Percentiles rank a stretch among this genome's conserved stretches.
phyloP scores from a whole-genome alignment of 148 eudicot genomes.

The Oxyria digyna region DNA sequence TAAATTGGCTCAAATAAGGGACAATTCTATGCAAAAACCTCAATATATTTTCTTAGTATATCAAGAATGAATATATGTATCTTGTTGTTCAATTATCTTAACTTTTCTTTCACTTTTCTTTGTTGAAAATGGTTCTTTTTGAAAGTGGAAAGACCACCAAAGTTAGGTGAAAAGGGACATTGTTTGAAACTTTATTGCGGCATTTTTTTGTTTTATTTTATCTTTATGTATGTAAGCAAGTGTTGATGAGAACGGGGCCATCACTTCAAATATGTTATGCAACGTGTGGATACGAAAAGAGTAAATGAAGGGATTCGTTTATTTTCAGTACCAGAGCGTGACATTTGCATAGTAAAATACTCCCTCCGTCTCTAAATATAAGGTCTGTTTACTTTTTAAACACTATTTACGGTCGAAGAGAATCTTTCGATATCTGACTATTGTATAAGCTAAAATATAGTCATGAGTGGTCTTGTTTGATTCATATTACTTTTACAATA shows the following conservation, averaged over 20 bases:
- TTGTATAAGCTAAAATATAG: too few species aligned
- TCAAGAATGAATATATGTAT: too few species aligned
- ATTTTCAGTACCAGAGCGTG: not conserved
- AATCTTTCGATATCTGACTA: too few species aligned
- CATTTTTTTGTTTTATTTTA: not conserved
- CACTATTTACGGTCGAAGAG: too few species aligned
- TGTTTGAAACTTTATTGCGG: not conserved
- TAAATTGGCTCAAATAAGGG: too few species aligned
- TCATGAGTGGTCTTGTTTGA: too few species aligned
- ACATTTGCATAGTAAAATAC: too few species aligned
- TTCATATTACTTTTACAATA: too few species aligned
- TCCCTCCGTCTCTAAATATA: too few species aligned
- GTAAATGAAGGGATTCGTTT: not conserved
- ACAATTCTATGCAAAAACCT: too few species aligned
- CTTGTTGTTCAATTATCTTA: not conserved
- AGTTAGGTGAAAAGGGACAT: constrained; percentile 1
- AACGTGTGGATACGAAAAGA: not conserved
- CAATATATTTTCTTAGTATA: too few species aligned
- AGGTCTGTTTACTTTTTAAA: too few species aligned
- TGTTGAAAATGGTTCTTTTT: not conserved
- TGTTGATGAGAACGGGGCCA: not conserved
- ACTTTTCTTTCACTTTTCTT: not conserved
- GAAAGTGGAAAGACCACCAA: constrained; percentile 5
- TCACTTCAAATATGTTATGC: not conserved
- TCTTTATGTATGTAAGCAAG: not conserved